These are phyloP conservation scores for Clitocybe nebularis DNA, from an alignment of 1,284 basidiomycete genomes.

Conservation along the genomic window DNA sequence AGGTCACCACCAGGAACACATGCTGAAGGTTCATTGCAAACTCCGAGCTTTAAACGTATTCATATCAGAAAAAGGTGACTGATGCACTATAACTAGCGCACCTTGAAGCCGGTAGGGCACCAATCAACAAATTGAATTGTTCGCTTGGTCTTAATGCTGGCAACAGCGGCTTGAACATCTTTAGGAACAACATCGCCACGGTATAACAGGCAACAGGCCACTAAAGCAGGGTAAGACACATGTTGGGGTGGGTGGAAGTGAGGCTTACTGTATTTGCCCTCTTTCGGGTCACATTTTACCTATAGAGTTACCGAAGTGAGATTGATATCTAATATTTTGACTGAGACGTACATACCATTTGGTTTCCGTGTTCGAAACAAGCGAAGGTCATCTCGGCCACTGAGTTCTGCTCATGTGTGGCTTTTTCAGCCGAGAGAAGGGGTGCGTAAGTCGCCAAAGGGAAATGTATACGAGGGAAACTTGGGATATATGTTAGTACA, in stretches of 20 bases:
- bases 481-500: constrained; percentile 25
- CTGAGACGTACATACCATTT: constrained; percentile 89
- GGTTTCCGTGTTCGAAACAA: constrained; percentile 96
- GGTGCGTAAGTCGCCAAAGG: constrained; percentile 96
- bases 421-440: constrained; percentile 85
- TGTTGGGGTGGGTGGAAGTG: constrained; percentile 4
- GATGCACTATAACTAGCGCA: constrained; percentile 47
- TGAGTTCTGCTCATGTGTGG: constrained; percentile 95
- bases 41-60: constrained; percentile 64
- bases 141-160: constrained; percentile 94
- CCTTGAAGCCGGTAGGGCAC: constrained; percentile 98
- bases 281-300: constrained; percentile 92
- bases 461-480: constrained; percentile 98
- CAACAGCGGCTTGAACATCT: constrained; percentile 92
- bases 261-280: constrained; percentile 92
- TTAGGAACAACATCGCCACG: constrained; percentile 98
- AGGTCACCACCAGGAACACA: constrained; percentile 92
- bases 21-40: constrained; percentile 95
- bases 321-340: no score
- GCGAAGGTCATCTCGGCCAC: constrained; percentile 98
- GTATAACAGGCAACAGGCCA: constrained; percentile 87
- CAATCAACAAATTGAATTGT: constrained; percentile 98
- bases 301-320: no score
- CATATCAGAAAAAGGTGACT: constrained; percentile 36
- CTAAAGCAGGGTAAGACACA: constrained; percentile 29